Evolutionary conservation across 2,329 filamentous ascomycete species (phyloP).

Genomic region (Pyricularia grisea): DNA sequence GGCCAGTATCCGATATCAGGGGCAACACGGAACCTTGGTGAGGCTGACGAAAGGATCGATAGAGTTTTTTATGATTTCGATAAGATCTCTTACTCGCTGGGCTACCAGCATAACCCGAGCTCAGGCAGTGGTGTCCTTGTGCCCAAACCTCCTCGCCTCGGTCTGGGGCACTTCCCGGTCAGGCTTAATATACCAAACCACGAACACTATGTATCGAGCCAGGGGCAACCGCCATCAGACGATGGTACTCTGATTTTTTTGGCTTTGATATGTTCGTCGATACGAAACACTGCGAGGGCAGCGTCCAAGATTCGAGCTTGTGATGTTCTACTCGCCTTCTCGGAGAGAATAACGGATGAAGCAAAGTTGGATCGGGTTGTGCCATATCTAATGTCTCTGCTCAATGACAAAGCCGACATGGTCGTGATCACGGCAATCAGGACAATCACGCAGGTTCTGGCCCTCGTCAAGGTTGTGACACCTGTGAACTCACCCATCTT

Average conservation of each 20-base stretch:
- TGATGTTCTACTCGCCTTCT: conserved; percentile 84
- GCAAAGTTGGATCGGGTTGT: conserved; percentile 89
- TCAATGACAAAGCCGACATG: conserved; percentile 73
- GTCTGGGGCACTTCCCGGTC: conserved; percentile 63
- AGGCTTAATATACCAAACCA: conserved; percentile 81
- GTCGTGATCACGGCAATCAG: conserved; percentile 81
- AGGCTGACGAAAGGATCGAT: conserved; percentile 90
- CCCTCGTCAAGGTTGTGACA: conserved; percentile 81
- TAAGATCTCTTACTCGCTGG: conserved; percentile 92
- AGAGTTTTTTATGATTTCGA: conserved; percentile 92
- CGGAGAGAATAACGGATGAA: conserved; percentile 86
- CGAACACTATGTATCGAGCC: conserved; percentile 56
- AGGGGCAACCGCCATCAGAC: conserved; percentile 56
- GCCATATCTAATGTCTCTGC: conserved; percentile 75
- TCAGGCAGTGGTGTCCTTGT: neutral
- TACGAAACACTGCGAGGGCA: conserved; percentile 81
- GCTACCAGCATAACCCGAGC: conserved; percentile 44
- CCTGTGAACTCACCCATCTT: conserved; percentile 63
- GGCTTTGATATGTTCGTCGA: conserved; percentile 76
- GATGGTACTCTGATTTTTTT: conserved; percentile 91
- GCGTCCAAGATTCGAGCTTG: conserved; percentile 84
- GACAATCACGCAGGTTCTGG: conserved; percentile 79
- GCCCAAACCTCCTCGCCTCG: conserved; percentile 34
- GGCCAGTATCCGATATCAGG: conserved; percentile 65
- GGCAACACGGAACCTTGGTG: conserved; percentile 62